phyloP scores from a whole-genome alignment of 192 early-diverging fungal genomes.

The Kickxella alabastrina region DNA sequence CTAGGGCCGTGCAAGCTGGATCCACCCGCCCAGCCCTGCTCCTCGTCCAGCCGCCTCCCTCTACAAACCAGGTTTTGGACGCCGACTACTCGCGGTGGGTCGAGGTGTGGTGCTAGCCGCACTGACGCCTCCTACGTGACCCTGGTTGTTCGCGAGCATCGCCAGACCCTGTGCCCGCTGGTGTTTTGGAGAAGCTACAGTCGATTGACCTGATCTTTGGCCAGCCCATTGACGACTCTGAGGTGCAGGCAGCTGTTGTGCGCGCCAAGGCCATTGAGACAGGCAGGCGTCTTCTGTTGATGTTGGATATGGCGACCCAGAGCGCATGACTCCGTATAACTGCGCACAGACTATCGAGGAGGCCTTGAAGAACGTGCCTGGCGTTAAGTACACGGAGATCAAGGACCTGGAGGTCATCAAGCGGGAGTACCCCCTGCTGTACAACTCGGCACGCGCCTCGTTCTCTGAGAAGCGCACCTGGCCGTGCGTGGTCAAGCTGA shows the following conservation, averaged over 20 bases:
- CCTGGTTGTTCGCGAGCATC: conserved; percentile 76
- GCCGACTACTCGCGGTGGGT: conserved; percentile 66
- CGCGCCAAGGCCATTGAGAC: conserved; percentile 67
- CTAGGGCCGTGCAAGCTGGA: conserved; percentile 62
- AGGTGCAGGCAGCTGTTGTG: conserved; percentile 40
- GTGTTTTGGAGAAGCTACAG: conserved; percentile 51
- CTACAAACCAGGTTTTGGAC: conserved; percentile 17
- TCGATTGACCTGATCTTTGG: conserved; percentile 58
- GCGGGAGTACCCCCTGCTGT: conserved; percentile 78
- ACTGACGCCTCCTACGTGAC: conserved; percentile 70
- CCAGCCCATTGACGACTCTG: conserved; percentile 8
- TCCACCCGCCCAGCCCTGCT: conserved; percentile 57
- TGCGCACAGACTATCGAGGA: conserved; percentile 66
- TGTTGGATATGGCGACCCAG: conserved; percentile 79
- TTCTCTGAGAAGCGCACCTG: conserved; percentile 50
- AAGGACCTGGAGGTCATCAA: conserved; percentile 65
- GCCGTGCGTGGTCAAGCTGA: conserved; percentile 53
- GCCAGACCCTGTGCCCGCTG: conserved; percentile 16
- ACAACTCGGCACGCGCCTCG: conserved; percentile 71
- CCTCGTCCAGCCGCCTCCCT: conserved; percentile 55
- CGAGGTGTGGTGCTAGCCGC: conserved; percentile 72
- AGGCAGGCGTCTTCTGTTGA: conserved; percentile 73
- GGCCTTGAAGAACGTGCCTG: conserved; percentile 55
- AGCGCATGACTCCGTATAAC: conserved; percentile 79
- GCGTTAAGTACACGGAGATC: conserved; percentile 61